phyloP scores from a whole-genome alignment of 441 rosid genomes.

The Pelargonium fulgidum region DNA sequence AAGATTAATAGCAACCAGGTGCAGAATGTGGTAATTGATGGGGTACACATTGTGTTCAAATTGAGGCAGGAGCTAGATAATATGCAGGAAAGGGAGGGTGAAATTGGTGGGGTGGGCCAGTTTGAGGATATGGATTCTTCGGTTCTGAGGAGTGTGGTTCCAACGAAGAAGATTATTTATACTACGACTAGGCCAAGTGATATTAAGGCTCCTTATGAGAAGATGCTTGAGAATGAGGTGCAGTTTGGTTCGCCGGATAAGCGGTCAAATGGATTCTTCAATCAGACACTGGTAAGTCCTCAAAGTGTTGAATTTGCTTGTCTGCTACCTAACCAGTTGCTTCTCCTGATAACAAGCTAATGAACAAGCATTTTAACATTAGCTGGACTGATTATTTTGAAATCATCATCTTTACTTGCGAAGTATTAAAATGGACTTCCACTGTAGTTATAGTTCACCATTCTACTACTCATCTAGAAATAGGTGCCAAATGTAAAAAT shows the following conservation, averaged over 20 bases:
- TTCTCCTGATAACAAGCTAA: background rate
- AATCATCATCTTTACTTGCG: background rate
- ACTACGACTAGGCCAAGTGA: constrained; percentile 80
- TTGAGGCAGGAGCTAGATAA: constrained; percentile 44
- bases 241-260: constrained; percentile 95
- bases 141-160: constrained; percentile 50
- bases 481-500: background rate
- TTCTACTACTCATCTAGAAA: background rate
- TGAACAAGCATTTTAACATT: background rate
- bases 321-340: background rate
- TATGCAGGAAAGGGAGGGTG: constrained; percentile 30
- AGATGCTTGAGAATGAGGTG: constrained; percentile 88
- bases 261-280: constrained; percentile 76
- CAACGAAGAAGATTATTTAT: constrained; percentile 63
- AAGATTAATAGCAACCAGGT: constrained; percentile 65
- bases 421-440: background rate
- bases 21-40: constrained; percentile 87
- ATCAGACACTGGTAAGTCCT: constrained; percentile 73
- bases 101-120: constrained; percentile 27
- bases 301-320: background rate
- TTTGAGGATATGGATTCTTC: constrained; percentile 45
- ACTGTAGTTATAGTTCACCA: background rate
- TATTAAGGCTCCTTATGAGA: constrained; percentile 91
- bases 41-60: constrained; percentile 81
- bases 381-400: background rate